Evolutionary conservation across 2,329 filamentous ascomycete genomes (phyloP).

Genomic region (Sphaerulina populicola): DNA sequence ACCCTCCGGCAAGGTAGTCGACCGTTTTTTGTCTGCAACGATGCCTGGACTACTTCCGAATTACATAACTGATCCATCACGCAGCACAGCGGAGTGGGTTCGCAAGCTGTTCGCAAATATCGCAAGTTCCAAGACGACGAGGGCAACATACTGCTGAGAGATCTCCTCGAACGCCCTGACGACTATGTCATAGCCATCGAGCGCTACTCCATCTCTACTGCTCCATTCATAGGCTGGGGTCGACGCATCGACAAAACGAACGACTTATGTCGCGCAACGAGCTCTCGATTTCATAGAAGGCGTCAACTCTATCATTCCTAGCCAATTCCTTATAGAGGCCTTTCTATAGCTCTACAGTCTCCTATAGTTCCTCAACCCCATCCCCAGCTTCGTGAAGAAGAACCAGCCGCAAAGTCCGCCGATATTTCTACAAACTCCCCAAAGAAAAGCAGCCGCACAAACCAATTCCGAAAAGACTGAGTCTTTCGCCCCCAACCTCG

Average conservation of each 20-base stretch:
- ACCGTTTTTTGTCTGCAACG: slow-evolving; percentile 17
- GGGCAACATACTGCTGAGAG: slow-evolving; percentile 14
- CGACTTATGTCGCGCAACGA: slow-evolving; percentile 15
- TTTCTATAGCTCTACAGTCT: not conserved
- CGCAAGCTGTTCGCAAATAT: slow-evolving; percentile 17
- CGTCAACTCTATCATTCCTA: slow-evolving; percentile 17
- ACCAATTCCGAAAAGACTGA: not conserved
- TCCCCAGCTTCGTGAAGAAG: not conserved
- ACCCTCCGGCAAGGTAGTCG: slow-evolving; percentile 15
- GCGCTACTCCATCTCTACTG: slow-evolving; percentile 16
- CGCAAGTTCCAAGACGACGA: slow-evolving; percentile 18
- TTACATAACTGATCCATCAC: slow-evolving; percentile 9
- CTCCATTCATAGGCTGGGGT: slow-evolving; percentile 19
- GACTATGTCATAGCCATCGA: slow-evolving; percentile 17
- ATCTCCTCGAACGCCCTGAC: slow-evolving; percentile 12
- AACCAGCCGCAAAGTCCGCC: not conserved
- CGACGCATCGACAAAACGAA: slow-evolving; percentile 15
- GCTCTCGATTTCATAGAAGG: slow-evolving; percentile 17
- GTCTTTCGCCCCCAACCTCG: not conserved
- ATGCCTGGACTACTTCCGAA: slow-evolving; percentile 29
- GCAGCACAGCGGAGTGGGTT: slow-evolving; percentile 16
- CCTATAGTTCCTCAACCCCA: not conserved
- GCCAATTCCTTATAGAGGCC: slow-evolving; percentile 16
- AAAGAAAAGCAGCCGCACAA: not conserved
- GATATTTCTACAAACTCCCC: not conserved